These are phyloP conservation scores for Setaria viridis DNA, from an alignment of 202 grass and related monocot species.

Conservation along the genomic window DNA sequence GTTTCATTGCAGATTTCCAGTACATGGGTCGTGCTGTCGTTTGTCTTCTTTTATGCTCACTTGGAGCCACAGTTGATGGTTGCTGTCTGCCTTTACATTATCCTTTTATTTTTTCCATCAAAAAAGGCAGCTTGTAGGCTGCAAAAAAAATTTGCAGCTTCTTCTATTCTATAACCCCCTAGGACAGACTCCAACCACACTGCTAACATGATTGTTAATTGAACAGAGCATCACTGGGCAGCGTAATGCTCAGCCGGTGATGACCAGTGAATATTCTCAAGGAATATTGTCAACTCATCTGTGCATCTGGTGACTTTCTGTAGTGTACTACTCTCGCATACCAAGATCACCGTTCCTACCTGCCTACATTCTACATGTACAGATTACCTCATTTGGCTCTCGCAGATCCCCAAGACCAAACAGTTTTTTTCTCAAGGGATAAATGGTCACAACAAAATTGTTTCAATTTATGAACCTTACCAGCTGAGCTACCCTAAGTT, in stretches of 20 bases:
- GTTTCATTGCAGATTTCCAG: constrained; percentile 40
- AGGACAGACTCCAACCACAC: neutral
- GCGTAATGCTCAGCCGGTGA: neutral
- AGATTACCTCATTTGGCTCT: too few species aligned
- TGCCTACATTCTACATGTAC: neutral
- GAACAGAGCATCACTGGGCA: neutral
- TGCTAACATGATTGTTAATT: constrained; percentile 9
- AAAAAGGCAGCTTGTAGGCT: constrained; percentile 23
- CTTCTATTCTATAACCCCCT: constrained; percentile 30
- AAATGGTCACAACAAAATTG: too few species aligned
- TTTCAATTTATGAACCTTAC: too few species aligned
- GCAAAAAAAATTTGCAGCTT: neutral
- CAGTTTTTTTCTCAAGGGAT: too few species aligned
- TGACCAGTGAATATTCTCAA: constrained; percentile 17
- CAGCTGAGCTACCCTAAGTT: too few species aligned
- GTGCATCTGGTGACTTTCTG: neutral
- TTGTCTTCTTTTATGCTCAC: constrained; percentile 49
- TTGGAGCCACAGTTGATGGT: constrained; percentile 44
- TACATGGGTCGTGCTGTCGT: constrained; percentile 48
- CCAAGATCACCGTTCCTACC: neutral
- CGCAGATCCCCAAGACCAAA: too few species aligned
- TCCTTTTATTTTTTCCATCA: neutral
- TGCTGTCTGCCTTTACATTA: constrained; percentile 27
- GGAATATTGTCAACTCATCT: neutral
- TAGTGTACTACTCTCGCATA: neutral